A percentile compares a stretch with the other conserved stretches of the same genome.
Conservation (phyloP, 2,329 filamentous ascomycete species). For the Pseudophaeomoniella oleicola region DNA sequence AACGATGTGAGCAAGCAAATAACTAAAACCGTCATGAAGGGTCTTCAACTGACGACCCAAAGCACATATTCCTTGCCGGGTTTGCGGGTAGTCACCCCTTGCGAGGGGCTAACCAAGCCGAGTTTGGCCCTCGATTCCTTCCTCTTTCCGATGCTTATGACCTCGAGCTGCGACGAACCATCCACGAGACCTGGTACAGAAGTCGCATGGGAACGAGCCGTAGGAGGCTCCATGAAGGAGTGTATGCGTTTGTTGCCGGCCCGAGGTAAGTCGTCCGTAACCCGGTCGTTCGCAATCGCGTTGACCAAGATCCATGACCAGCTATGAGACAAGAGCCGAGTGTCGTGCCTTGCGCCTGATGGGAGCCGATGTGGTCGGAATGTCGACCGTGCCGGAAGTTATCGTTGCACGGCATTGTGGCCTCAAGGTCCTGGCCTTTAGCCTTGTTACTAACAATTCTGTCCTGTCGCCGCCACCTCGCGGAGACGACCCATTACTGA, state of each 20-base stretch:
- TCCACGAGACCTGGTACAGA: conserved; percentile 42
- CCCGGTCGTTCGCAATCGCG: not conserved
- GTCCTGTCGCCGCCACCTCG: conserved; percentile 43
- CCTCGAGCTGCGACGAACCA: conserved; percentile 41
- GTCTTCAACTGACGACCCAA: too few relatives aligned
- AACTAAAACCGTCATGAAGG: not conserved
- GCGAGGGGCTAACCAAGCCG: conserved; percentile 46
- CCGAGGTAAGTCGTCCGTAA: conserved; percentile 35
- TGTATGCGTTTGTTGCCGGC: conserved; percentile 51
- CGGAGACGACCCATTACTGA: conserved; percentile 41
- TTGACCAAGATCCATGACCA: conserved; percentile 12
- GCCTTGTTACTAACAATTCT: conserved; percentile 50
- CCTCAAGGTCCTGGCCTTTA: conserved; percentile 50
- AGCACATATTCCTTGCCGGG: conserved; percentile 51
- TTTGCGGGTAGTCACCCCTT: conserved; percentile 47
- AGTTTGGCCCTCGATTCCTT: conserved; percentile 49
- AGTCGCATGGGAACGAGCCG: conserved; percentile 28
- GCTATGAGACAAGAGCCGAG: conserved; percentile 51
- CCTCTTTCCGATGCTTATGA: conserved; percentile 53
- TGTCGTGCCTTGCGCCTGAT: conserved; percentile 46
- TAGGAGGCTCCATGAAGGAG: conserved; percentile 45
- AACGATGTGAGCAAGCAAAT: conserved; percentile 39
- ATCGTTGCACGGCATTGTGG: conserved; percentile 50
- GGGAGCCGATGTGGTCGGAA: conserved; percentile 55
- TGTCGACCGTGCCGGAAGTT: conserved; percentile 57